Conservation (phyloP, 83 land plant species). For the Diphasiastrum complanatum region DNA sequence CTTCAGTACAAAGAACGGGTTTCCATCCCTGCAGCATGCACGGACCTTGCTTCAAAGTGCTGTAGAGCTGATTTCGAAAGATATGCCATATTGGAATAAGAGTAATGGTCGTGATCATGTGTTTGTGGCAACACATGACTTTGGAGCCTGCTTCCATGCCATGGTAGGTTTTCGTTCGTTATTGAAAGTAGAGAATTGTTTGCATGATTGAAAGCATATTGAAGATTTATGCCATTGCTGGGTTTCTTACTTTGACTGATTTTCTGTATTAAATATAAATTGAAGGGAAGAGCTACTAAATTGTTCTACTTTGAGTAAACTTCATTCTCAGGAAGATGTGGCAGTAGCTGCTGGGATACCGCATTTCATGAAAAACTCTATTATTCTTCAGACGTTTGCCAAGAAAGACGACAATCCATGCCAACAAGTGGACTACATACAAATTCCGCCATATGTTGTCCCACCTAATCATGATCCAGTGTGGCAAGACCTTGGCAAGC, state of each 20-base stretch:
- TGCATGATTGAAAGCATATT: too few relatives aligned
- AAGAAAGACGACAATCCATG: slow-evolving; percentile 55
- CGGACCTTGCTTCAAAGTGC: slow-evolving; percentile 48
- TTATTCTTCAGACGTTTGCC: slow-evolving; percentile 84
- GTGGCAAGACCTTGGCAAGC: slow-evolving; percentile 19
- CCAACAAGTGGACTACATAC: slow-evolving; percentile 58
- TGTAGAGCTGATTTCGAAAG: slow-evolving; percentile 45
- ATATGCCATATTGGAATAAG: slow-evolving; percentile 74
- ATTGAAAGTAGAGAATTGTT: too few relatives aligned
- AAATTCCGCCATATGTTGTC: slow-evolving; percentile 76
- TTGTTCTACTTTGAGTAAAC: too few relatives aligned
- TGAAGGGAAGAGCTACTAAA: too few relatives aligned
- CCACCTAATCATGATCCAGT: slow-evolving; percentile 29
- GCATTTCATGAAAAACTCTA: slow-evolving; percentile 57
- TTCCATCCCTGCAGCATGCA: slow-evolving; percentile 76
- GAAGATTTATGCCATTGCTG: too few relatives aligned
- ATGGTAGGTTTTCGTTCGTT: slow-evolving; percentile 64
- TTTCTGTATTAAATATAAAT: background rate
- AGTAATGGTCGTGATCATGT: slow-evolving; percentile 70
- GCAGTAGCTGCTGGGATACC: slow-evolving; percentile 74
- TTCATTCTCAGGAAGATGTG: slow-evolving; percentile 50
- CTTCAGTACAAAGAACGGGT: slow-evolving; percentile 74
- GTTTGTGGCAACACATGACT: slow-evolving; percentile 88
- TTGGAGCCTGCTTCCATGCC: slow-evolving; percentile 90
- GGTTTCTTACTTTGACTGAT: background rate